phyloP scores from a whole-genome alignment of 2,329 filamentous ascomycete species.

The Zymoseptoria passerinii region DNA sequence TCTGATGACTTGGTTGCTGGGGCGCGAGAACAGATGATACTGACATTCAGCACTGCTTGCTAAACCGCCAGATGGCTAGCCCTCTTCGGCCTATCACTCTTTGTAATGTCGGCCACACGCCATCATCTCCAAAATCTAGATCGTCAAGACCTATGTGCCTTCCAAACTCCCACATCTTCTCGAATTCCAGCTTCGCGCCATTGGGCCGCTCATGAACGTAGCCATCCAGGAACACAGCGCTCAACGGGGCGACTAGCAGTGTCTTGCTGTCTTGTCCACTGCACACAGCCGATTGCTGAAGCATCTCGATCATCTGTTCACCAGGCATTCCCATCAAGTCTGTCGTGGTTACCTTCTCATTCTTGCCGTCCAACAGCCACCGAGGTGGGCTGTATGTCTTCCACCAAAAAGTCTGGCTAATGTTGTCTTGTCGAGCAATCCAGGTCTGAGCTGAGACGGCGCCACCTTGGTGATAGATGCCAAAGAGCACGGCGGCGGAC shows the following conservation, averaged over 20 bases:
- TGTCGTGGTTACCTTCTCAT: conserved; percentile 58
- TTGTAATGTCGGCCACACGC: conserved; percentile 61
- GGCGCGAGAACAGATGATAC: neutral
- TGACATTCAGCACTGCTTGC: conserved; percentile 29
- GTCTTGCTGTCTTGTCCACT: conserved; percentile 40
- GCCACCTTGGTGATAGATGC: conserved; percentile 73
- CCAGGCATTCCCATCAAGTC: conserved; percentile 68
- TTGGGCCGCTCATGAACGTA: conserved; percentile 25
- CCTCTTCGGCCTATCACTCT: conserved; percentile 48
- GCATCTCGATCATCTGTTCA: conserved; percentile 49
- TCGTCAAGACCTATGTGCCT: conserved; percentile 71
- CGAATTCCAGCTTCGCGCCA: conserved; percentile 37
- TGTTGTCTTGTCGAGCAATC: conserved; percentile 58
- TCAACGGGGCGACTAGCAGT: conserved; percentile 61
- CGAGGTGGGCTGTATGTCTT: conserved; percentile 77
- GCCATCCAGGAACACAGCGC: conserved; percentile 60
- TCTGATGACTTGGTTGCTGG: neutral
- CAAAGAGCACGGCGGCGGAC: conserved; percentile 62
- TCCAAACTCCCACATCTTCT: conserved; percentile 60
- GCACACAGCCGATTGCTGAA: conserved; percentile 55
- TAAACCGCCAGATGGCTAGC: conserved; percentile 38
- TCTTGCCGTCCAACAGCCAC: conserved; percentile 71
- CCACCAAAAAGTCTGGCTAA: conserved; percentile 70
- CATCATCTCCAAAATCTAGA: conserved; percentile 69
- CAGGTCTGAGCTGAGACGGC: conserved; percentile 69